These are phyloP conservation scores for Penicillium fuscoglaucum DNA, from an alignment of 2,329 filamentous ascomycete species.

Conservation along the genomic window DNA sequence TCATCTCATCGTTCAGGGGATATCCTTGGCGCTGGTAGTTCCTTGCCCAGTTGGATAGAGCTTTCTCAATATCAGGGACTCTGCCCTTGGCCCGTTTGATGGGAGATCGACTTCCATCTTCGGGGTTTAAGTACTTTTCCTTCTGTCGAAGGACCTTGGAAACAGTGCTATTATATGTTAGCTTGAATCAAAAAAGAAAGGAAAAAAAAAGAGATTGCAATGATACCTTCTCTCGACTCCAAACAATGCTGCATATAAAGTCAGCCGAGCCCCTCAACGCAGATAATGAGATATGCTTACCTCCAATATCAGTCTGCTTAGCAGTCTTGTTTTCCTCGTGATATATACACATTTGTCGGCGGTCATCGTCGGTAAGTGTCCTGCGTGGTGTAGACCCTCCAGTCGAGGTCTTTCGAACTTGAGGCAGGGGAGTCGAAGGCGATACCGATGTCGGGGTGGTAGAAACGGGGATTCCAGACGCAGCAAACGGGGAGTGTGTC, in stretches of 20 bases:
- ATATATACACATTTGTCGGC: conserved; percentile 89
- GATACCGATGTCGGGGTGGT: conserved; percentile 55
- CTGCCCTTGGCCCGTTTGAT: conserved; percentile 82
- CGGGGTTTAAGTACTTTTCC: conserved; percentile 85
- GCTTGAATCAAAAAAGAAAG: conserved; percentile 20
- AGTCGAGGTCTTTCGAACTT: conserved; percentile 43
- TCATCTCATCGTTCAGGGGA: conserved; percentile 73
- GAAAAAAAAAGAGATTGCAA: conserved; percentile 6
- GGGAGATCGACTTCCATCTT: conserved; percentile 75
- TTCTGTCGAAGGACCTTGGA: conserved; percentile 94
- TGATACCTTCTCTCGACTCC: conserved; percentile 92
- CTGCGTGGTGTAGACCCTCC: conserved; percentile 67
- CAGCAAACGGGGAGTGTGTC: conserved; percentile 65
- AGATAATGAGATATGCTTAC: conserved; percentile 49
- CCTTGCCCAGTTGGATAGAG: conserved; percentile 81
- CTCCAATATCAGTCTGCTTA: conserved; percentile 95
- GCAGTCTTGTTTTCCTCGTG: conserved; percentile 85
- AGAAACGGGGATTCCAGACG: conserved; percentile 59
- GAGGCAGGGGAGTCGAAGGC: conserved; percentile 48
- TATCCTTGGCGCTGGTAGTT: conserved; percentile 77
- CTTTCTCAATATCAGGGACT: conserved; percentile 86
- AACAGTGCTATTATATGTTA: conserved; percentile 70
- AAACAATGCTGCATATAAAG: conserved; percentile 65
- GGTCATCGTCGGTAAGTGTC: conserved; percentile 87
- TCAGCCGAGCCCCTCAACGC: conserved; percentile 19